Base-by-base conservation (phyloP, 169 alveolate genomes). In the Cryptosporidium sp. region DNA sequence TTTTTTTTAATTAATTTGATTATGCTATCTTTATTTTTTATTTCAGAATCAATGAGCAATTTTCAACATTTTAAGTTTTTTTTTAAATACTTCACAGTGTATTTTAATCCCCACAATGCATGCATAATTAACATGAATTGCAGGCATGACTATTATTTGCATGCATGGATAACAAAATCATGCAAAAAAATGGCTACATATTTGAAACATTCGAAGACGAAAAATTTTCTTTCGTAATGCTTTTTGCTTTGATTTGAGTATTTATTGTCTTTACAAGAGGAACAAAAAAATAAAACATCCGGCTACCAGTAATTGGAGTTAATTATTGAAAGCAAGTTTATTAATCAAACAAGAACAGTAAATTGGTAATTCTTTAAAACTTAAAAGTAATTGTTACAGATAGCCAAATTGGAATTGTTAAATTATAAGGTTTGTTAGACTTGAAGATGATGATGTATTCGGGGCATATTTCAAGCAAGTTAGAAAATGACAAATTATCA, bases 361-460 rank as follows among this genome's bases (percentile, higher is more conserved):
- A 56, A 56, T 56, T 26, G 29, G 14, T 26, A 56, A 56, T 56
- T 56, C 23, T 23, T 56, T 56, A n/a, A 21, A 2, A 56, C 7
- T 3, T n/a, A 26, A 1, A 56, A 56, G 26, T 56, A 48, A 48
- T 14, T 48, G 0, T 16, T 48, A 48, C 0, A 48, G 21, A 12
- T 48, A 48, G 12, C 12, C 56, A 48, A 48, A 48, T 48, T 48
- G 21, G 18, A 48, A 48, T 56, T 21, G 21, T 21, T 14, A 21
- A 56, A 71, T 9, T 87, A 4, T 45, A 86, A 52, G 80, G 51
- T 23, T 91, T 85, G 61, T 85, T 85, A 16, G 73, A 91, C 85
- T 18, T 18, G 26, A 56, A 73, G 52, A 73, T 52, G 68, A 73
- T 73, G 86, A 23, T 73, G 44, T 73, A 73, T 60, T 31, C 86